Percentiles rank a stretch among this genome's conserved stretches.
Conservation (phyloP, 768 basidiomycete species). For the Cytidiella melzeri region DNA sequence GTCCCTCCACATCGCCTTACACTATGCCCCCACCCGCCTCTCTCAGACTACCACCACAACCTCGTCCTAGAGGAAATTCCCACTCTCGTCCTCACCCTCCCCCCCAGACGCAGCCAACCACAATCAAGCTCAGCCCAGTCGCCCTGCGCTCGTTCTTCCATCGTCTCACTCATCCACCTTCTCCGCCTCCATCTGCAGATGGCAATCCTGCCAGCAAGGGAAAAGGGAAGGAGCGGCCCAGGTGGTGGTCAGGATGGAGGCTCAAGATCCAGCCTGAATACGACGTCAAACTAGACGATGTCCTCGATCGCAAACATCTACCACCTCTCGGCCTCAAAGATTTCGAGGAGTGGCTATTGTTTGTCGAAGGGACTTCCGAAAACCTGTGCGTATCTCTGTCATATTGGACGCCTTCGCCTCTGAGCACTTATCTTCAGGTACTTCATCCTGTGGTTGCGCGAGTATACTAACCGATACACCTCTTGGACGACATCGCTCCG, state of each 20-base stretch:
- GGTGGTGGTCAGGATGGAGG: neutral
- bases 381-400: constrained; percentile 47
- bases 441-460: constrained; percentile 76
- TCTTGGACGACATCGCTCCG: constrained; percentile 28
- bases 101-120: constrained; percentile 24
- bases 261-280: constrained; percentile 54
- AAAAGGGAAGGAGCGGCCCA: constrained; percentile 7
- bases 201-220: neutral
- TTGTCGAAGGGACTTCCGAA: constrained; percentile 69
- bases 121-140: constrained; percentile 27
- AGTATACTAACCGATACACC: constrained; percentile 51
- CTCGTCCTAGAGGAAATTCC: neutral
- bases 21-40: neutral
- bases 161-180: constrained; percentile 7
- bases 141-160: constrained; percentile 33
- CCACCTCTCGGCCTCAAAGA: constrained; percentile 64
- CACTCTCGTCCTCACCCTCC: neutral
- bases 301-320: constrained; percentile 69
- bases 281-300: constrained; percentile 64
- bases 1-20: neutral
- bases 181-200: constrained; percentile 53
- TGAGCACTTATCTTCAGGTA: constrained; percentile 37
- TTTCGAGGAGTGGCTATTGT: constrained; percentile 68
- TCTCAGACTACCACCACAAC: neutral
- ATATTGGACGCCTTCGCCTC: neutral